Evolutionary conservation across 75 land plant species (phyloP).

Genomic region (Larix kaempferi): DNA sequence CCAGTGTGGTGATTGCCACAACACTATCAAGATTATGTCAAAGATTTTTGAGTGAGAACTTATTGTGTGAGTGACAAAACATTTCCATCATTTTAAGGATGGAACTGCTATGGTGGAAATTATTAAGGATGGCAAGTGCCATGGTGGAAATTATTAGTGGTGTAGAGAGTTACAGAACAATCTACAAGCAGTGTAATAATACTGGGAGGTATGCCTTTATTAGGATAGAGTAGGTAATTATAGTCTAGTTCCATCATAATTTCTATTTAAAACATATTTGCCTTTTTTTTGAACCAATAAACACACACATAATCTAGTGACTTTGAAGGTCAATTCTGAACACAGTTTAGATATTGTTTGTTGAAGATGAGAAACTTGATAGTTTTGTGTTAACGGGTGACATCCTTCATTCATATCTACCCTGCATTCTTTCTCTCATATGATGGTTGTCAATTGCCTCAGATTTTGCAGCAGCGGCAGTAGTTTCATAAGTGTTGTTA

Average conservation of each 20-base stretch:
- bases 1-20: constrained; percentile 6
- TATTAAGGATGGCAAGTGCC: constrained; percentile 8
- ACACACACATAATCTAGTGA: no score
- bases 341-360: not conserved
- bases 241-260: not conserved
- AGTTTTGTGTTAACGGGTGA: no score
- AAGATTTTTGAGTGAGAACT: not conserved
- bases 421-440: no score
- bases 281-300: not conserved
- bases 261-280: not conserved
- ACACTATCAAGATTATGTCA: constrained; percentile 8
- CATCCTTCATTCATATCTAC: no score
- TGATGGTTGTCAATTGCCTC: no score
- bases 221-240: not conserved
- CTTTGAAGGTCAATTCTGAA: not conserved
- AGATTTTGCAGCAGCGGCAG: no score
- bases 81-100: constrained; percentile 7
- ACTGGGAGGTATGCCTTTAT: not conserved
- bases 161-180: not conserved
- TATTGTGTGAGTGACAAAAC: not conserved
- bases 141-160: constrained; percentile 4
- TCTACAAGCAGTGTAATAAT: not conserved
- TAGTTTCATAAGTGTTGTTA: no score
- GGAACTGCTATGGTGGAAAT: no score
- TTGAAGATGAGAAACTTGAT: not conserved